Evolutionary conservation across 768 basidiomycete species (phyloP).

Genomic region (Boletus coccyginus): DNA sequence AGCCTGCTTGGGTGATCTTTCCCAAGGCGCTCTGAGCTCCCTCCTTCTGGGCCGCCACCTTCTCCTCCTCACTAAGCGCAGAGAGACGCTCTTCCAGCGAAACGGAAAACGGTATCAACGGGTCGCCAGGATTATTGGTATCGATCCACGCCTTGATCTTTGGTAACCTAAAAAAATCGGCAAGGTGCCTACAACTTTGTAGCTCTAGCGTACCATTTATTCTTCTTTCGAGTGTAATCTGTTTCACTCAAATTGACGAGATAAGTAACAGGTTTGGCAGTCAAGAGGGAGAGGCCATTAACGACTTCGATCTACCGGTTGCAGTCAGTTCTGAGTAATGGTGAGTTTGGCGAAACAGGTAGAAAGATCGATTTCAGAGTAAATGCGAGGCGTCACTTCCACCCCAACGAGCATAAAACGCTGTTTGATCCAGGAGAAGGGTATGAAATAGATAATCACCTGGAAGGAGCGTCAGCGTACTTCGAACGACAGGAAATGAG

Average conservation of each 20-base stretch:
- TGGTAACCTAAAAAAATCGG: conserved; percentile 57
- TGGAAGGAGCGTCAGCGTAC: conserved; percentile 11
- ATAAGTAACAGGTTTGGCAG: conserved; percentile 96
- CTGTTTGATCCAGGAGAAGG: conserved; percentile 51
- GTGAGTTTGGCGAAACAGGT: background rate
- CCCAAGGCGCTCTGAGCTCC: conserved; percentile 76
- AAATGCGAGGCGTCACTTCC: conserved; percentile 74
- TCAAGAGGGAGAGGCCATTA: conserved; percentile 85
- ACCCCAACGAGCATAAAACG: conserved; percentile 71
- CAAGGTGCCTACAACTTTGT: background rate
- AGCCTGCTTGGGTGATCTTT: conserved; percentile 96
- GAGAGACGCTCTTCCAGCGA: conserved; percentile 90
- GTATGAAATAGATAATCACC: conserved; percentile 18
- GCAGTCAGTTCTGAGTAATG: conserved; percentile 10
- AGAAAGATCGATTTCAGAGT: conserved; percentile 15
- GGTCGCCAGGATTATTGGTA: conserved; percentile 92
- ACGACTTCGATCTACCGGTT: conserved; percentile 77
- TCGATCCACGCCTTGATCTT: conserved; percentile 99
- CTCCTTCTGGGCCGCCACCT: conserved; percentile 73
- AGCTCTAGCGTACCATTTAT: conserved; percentile 72
- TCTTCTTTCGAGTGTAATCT: conserved; percentile 96
- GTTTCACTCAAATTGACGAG: conserved; percentile 95
- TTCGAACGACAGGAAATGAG: background rate
- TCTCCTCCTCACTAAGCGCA: conserved; percentile 57
- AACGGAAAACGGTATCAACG: conserved; percentile 95